These are phyloP conservation scores for Penicillium tannophilum DNA, from an alignment of 495 filamentous ascomycete genomes.

Conservation along the genomic window DNA sequence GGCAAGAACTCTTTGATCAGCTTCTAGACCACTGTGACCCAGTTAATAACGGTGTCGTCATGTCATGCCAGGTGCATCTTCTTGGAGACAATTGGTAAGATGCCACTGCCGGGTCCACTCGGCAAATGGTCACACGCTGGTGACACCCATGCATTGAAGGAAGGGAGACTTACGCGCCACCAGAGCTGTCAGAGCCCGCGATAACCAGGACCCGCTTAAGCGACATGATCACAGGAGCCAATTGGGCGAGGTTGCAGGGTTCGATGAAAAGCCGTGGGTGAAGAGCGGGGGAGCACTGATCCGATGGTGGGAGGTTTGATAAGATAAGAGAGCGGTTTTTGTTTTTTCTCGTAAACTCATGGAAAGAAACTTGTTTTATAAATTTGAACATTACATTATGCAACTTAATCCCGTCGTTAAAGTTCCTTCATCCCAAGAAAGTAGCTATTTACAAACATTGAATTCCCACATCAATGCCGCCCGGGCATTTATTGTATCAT, in stretches of 20 bases:
- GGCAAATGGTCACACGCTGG: background rate
- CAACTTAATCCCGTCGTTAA: slow-evolving; percentile 20
- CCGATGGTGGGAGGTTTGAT: slow-evolving; percentile 14
- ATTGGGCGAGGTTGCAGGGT: slow-evolving; percentile 6
- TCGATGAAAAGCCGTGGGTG: slow-evolving; percentile 46
- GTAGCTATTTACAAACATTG: slow-evolving; percentile 29
- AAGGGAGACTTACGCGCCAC: slow-evolving; percentile 70
- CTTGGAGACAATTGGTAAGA: slow-evolving; percentile 2
- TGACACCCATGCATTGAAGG: background rate
- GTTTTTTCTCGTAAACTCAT: background rate
- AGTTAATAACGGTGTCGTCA: slow-evolving; percentile 11
- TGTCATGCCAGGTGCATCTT: background rate
- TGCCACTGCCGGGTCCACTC: background rate
- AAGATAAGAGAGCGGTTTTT: slow-evolving; percentile 11
- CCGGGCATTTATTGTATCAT: slow-evolving; percentile 45
- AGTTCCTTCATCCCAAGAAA: slow-evolving; percentile 11
- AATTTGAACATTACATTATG: slow-evolving; percentile 19
- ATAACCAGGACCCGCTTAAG: slow-evolving; percentile 70
- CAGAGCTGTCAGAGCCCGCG: slow-evolving; percentile 84
- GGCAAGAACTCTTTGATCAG: slow-evolving; percentile 92
- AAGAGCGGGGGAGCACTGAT: slow-evolving; percentile 11
- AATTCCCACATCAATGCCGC: slow-evolving; percentile 20
- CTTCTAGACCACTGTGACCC: slow-evolving; percentile 78
- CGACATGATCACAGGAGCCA: slow-evolving; percentile 34
- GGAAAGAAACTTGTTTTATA: background rate